phyloP scores from a whole-genome alignment of 1,284 basidiomycete species.

The Coniophora puteana region DNA sequence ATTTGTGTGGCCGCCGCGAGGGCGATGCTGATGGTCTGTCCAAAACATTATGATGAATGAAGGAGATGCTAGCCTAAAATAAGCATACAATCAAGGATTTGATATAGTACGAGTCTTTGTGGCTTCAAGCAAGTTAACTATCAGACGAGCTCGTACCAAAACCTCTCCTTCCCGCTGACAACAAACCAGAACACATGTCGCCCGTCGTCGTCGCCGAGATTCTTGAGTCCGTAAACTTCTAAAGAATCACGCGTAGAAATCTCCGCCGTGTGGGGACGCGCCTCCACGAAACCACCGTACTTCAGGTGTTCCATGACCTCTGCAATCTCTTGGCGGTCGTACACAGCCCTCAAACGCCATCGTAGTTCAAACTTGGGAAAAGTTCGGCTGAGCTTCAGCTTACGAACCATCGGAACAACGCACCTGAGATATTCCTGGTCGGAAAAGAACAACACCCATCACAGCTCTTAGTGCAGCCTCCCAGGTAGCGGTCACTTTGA shows the following conservation, averaged over 20 bases:
- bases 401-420: slow-evolving; percentile 17
- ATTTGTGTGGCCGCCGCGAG: no score
- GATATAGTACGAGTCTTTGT: no score
- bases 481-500: slow-evolving; percentile 61
- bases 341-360: slow-evolving; percentile 60
- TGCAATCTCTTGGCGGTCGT: slow-evolving; percentile 73
- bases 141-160: slow-evolving; percentile 68
- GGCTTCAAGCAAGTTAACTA: no score
- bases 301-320: slow-evolving; percentile 59
- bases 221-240: slow-evolving; percentile 18
- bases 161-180: slow-evolving; percentile 33
- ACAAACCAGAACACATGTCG: slow-evolving; percentile 41
- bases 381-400: slow-evolving; percentile 10
- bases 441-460: slow-evolving; percentile 57
- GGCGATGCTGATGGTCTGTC: no score
- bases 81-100: no score
- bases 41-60: no score
- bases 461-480: slow-evolving; percentile 65
- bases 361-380: slow-evolving; percentile 71
- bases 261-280: slow-evolving; percentile 22
- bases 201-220: slow-evolving; percentile 51
- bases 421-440: slow-evolving; percentile 76
- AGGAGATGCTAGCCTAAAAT: no score
- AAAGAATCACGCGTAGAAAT: slow-evolving; percentile 5
- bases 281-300: slow-evolving; percentile 43